Conservation (phyloP, 441 rosid genomes). For the Lepidium campestre region DNA sequence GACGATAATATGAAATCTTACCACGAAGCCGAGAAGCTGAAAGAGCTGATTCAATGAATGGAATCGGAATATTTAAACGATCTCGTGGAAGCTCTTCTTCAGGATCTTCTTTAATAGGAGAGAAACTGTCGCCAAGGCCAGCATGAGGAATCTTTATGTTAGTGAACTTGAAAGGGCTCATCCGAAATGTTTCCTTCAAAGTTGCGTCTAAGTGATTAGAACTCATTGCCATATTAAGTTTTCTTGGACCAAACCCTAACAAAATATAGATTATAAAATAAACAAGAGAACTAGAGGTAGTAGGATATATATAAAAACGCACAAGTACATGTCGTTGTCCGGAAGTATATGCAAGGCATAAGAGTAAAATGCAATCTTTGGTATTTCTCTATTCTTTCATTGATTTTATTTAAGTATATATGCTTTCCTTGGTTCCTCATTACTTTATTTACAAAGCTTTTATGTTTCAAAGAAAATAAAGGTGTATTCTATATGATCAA, state of each 20-base stretch:
- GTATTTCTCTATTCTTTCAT: conserved; percentile 10
- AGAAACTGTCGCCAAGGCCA: conserved; percentile 16
- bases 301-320: neutral
- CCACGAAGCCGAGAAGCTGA: conserved; percentile 21
- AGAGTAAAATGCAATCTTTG: neutral
- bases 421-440: neutral
- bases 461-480: neutral
- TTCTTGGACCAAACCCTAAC: neutral
- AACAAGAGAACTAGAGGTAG: neutral
- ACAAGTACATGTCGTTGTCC: neutral
- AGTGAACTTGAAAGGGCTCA: conserved; percentile 27
- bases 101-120: conserved; percentile 19
- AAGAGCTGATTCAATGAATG: conserved; percentile 15
- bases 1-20: no score
- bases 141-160: conserved; percentile 25
- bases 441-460: neutral
- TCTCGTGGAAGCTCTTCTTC: conserved; percentile 14
- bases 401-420: neutral
- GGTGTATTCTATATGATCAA: neutral
- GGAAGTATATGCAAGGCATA: conserved; percentile 19
- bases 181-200: conserved; percentile 13
- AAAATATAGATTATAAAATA: neutral
- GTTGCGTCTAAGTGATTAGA: conserved; percentile 15
- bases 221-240: neutral
- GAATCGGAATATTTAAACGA: conserved; percentile 3